phyloP scores from a whole-genome alignment of 2,329 filamentous ascomycete genomes.

The Phyllosticta citribraziliensis region DNA sequence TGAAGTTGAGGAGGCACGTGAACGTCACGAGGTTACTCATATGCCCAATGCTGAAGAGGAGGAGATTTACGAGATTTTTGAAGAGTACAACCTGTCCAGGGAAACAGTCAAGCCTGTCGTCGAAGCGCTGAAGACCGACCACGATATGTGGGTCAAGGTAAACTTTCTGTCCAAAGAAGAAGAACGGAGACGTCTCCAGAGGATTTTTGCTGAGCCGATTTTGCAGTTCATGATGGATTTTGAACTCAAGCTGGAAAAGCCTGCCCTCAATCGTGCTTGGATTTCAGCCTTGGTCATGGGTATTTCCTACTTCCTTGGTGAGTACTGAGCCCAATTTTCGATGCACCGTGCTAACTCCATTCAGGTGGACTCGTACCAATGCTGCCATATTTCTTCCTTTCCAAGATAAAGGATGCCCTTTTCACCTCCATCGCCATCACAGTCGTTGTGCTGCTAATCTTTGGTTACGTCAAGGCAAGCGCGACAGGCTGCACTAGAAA shows the following conservation, averaged over 20 bases:
- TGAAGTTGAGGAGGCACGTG: constrained; percentile 39
- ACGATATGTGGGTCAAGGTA: constrained; percentile 39
- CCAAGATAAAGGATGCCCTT: constrained; percentile 31
- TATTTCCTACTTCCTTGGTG: constrained; percentile 25
- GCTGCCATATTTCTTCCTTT: constrained; percentile 41
- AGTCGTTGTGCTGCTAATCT: constrained; percentile 38
- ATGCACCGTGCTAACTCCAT: not conserved
- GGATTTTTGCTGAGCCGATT: not conserved
- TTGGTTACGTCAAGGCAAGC: constrained; percentile 41
- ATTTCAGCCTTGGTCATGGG: constrained; percentile 36
- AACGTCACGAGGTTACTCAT: constrained; percentile 35
- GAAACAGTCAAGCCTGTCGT: constrained; percentile 38
- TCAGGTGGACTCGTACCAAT: constrained; percentile 34
- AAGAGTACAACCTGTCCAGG: constrained; percentile 40
- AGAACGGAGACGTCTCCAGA: too few relatives aligned
- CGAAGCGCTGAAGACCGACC: constrained; percentile 39
- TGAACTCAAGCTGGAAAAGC: constrained; percentile 41
- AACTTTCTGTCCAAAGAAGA: not conserved
- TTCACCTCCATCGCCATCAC: constrained; percentile 45
- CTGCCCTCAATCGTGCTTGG: constrained; percentile 34
- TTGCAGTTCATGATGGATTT: constrained; percentile 50
- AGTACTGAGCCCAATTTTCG: constrained; percentile 9
- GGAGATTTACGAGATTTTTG: constrained; percentile 36
- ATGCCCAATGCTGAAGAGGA: constrained; percentile 38
- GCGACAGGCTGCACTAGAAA: constrained; percentile 5